Conservation (phyloP, 2,329 filamentous ascomycete species). For the Elsinoe fawcettii region DNA sequence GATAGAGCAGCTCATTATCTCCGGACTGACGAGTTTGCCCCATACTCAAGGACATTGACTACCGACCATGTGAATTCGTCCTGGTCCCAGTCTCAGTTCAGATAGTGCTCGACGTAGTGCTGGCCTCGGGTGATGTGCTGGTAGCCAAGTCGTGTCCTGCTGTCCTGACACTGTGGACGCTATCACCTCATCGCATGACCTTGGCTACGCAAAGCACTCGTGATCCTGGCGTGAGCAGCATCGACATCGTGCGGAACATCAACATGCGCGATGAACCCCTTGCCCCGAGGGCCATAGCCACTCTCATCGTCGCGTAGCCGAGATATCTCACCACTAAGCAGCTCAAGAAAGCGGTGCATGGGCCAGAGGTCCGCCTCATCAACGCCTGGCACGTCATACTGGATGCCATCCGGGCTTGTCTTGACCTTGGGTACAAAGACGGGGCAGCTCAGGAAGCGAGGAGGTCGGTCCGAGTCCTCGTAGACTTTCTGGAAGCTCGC, state of each 20-base stretch:
- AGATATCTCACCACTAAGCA: slow-evolving; percentile 39
- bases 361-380: slow-evolving; percentile 29
- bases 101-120: too few relatives aligned
- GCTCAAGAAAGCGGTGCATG: slow-evolving; percentile 33
- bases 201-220: neutral
- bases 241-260: slow-evolving; percentile 34
- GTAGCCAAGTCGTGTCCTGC: too few relatives aligned
- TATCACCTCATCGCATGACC: neutral
- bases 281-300: slow-evolving; percentile 40
- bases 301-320: slow-evolving; percentile 36
- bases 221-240: slow-evolving; percentile 26
- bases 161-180: too few relatives aligned
- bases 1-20: too few relatives aligned
- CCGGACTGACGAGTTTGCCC: too few relatives aligned
- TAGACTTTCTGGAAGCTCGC: slow-evolving; percentile 37
- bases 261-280: slow-evolving; percentile 39
- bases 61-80: too few relatives aligned
- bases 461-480: slow-evolving; percentile 20
- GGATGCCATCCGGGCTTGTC: slow-evolving; percentile 1
- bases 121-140: too few relatives aligned
- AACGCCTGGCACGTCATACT: slow-evolving; percentile 13
- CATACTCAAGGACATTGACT: too few relatives aligned
- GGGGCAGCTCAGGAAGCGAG: slow-evolving; percentile 27
- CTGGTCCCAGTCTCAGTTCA: too few relatives aligned
- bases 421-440: slow-evolving; percentile 26